Conservation (phyloP, 75 land plant species). For the Pseudotsuga menziesii region DNA sequence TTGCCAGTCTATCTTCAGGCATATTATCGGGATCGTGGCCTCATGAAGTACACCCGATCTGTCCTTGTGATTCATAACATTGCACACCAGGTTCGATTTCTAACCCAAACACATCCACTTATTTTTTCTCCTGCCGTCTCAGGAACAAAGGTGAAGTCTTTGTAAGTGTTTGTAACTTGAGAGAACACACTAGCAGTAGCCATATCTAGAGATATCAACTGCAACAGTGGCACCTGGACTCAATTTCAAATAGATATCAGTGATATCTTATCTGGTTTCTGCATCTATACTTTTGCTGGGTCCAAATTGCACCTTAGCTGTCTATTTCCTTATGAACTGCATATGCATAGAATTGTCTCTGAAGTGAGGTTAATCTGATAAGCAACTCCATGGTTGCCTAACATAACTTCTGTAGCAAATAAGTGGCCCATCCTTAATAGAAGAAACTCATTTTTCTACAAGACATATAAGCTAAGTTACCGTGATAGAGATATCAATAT, state of each 20-base stretch:
- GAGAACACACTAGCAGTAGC: not conserved
- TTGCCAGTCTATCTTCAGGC: conserved; percentile 98
- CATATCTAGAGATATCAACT: not conserved
- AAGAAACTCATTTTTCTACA: not conserved
- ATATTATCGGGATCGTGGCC: conserved; percentile 87
- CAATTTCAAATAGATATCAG: too few relatives aligned
- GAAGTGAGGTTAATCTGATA: not conserved
- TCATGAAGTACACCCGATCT: conserved; percentile 80
- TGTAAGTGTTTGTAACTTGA: not conserved
- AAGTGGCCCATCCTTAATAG: not conserved
- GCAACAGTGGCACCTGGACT: not conserved
- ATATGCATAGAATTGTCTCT: not conserved
- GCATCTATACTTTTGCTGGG: not conserved
- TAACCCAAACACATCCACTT: not conserved
- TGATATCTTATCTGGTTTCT: too few relatives aligned
- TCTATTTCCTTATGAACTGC: not conserved
- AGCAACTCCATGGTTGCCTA: not conserved
- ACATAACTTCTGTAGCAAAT: not conserved
- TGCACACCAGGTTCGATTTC: conserved; percentile 81
- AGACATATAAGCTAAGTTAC: too few relatives aligned
- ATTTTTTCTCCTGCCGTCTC: too few relatives aligned
- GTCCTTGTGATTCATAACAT: conserved; percentile 92
- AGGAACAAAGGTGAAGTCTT: not conserved
- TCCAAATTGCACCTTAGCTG: not conserved
- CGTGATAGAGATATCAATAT: too few relatives aligned